phyloP scores from a whole-genome alignment of 2,329 filamentous ascomycete genomes.

The Diaporthe velutina region DNA sequence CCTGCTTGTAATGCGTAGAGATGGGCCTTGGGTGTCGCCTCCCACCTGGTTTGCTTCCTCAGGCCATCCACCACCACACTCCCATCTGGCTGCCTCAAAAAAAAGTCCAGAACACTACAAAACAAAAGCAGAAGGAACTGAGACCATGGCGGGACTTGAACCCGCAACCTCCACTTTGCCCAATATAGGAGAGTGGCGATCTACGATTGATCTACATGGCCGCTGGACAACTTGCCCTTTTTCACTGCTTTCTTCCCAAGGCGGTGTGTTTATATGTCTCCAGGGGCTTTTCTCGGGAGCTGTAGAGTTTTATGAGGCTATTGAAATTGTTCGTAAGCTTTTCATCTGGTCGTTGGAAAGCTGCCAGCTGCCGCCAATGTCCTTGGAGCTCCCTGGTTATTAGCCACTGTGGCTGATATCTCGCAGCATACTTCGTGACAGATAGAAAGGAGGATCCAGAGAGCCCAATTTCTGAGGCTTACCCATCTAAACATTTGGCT shows the following conservation, averaged over 20 bases:
- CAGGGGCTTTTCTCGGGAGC: too few relatives aligned
- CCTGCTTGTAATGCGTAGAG: background rate
- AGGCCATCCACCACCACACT: background rate
- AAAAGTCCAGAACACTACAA: background rate
- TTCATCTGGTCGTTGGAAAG: background rate
- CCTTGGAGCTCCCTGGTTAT: background rate
- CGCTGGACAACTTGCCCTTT: background rate
- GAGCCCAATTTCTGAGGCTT: too few relatives aligned
- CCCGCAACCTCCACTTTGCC: conserved; percentile 39
- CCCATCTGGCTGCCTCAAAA: background rate
- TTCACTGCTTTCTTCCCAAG: background rate
- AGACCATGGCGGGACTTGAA: conserved; percentile 40
- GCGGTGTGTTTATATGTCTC: background rate
- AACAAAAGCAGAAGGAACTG: conserved; percentile 8
- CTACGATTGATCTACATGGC: conserved; percentile 41
- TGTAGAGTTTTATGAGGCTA: too few relatives aligned
- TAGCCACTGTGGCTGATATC: background rate
- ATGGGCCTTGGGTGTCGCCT: background rate
- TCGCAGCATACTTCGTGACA: background rate
- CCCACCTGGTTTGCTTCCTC: background rate
- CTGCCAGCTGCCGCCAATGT: background rate
- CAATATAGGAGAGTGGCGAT: conserved; percentile 38
- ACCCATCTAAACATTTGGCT: background rate
- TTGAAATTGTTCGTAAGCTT: too few relatives aligned
- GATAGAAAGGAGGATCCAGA: background rate